Conservation (phyloP, 306 rosid species). For the Cyamopsis tetragonoloba region DNA sequence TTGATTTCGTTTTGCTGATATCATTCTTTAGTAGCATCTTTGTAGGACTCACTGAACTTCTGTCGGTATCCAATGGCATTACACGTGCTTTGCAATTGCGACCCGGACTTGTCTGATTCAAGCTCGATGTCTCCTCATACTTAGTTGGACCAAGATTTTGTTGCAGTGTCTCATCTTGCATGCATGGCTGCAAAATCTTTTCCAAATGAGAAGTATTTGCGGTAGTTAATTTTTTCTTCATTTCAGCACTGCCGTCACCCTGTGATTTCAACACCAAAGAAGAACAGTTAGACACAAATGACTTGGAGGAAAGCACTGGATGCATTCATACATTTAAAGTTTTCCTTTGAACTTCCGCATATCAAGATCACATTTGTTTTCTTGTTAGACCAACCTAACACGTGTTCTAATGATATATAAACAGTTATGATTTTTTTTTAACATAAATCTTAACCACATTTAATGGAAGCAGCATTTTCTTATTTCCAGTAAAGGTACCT, state of each 20-base stretch:
- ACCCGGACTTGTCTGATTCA: slow-evolving; percentile 18
- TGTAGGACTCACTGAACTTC: slow-evolving; percentile 20
- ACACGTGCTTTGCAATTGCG: slow-evolving; percentile 11
- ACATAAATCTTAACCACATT: too few species aligned
- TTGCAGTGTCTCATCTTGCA: slow-evolving; percentile 19
- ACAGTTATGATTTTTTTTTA: too few species aligned
- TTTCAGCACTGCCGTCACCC: slow-evolving; percentile 27
- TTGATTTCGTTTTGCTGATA: slow-evolving; percentile 3
- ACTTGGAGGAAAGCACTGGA: not conserved
- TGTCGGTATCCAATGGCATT: not conserved
- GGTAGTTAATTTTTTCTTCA: not conserved
- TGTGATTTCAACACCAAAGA: slow-evolving; percentile 30
- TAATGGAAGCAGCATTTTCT: too few species aligned
- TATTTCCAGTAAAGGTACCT: too few species aligned
- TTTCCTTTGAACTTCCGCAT: not conserved
- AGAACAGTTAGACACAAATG: not conserved
- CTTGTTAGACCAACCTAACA: too few species aligned
- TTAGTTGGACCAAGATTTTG: slow-evolving; percentile 20
- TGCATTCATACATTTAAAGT: not conserved
- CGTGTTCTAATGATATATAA: too few species aligned
- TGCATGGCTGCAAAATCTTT: slow-evolving; percentile 26
- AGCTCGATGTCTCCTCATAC: slow-evolving; percentile 12
- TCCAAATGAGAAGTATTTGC: not conserved
- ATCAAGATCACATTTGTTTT: too few species aligned
- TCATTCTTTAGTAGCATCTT: slow-evolving; percentile 1